Evolutionary conservation across 2,329 filamentous ascomycete species (phyloP), one percentile per base, ranked within the genome.

Genomic region (Metarhizium robertsii): DNA sequence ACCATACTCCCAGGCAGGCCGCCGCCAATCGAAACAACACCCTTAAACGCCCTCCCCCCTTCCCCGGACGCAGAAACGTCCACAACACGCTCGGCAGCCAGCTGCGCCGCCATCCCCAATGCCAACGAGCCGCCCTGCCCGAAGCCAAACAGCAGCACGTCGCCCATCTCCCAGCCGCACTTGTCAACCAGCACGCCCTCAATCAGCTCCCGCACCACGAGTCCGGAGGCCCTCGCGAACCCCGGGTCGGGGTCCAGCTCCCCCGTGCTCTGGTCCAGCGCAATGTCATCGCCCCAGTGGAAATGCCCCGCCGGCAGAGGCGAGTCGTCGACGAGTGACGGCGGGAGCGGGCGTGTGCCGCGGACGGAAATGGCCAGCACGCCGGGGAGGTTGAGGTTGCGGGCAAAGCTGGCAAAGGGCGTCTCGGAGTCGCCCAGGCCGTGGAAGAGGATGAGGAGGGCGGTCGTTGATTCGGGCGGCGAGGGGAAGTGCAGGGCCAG

Each of bases 401-500:
- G 75, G 20, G 85, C 88, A 58, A 95, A 87, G 48, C 73, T 72
- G 57, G 81, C 79, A 68, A 94, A 95, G 40, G 87, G 77, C 3
- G 68, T 65, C 57, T 89, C 80, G 38, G 80, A 83, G 72, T 95
- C 91, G 59, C 91, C 91, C 13, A 95, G 80, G 60, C 90, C 90
- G 70, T 95, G 91, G 56, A 95, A 83, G 53, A 95, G 80, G 65
- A 95, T 73, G 59, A 95, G 82, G 61, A 95, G 78, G 62, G 92
- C 86, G 47, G 84, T 87, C 10, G 86, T 82, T 13, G 80, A 79
- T 58, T 87, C 81, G 42, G 79, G 73, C 25, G 79, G 77, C 32
- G 73, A 68, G 46, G 79, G 78, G 65, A 74, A 78, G 61, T 78
- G 72, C 49, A 79, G 67, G 52, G 74, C 70, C 57, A 77, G 64